Evolutionary conservation across 306 rosid species (phyloP).

Genomic region (Cucurbita ficifolia): DNA sequence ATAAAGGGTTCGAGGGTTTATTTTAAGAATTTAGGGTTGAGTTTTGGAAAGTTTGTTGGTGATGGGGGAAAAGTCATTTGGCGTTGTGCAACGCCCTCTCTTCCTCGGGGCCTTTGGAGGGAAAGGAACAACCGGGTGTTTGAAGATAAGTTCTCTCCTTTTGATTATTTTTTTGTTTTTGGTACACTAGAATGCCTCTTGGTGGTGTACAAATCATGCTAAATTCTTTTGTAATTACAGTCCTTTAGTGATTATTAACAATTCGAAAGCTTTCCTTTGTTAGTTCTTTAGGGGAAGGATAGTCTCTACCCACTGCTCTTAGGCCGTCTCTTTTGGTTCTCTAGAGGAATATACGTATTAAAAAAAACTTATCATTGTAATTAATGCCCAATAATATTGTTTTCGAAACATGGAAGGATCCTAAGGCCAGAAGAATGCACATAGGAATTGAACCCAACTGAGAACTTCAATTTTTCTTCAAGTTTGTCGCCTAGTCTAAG

Average conservation of each 20-base stretch:
- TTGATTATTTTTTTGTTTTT: no score
- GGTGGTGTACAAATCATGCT: background rate
- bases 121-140: background rate
- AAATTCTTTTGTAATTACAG: background rate
- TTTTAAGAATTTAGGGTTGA: background rate
- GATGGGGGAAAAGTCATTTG: background rate
- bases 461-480: background rate
- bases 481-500: background rate
- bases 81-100: background rate
- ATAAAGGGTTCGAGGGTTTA: background rate
- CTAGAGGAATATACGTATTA: no score
- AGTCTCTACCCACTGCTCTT: background rate
- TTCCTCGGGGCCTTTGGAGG: background rate
- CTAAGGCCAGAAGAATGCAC: background rate
- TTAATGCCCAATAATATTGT: background rate
- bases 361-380: background rate
- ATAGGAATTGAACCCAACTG: background rate
- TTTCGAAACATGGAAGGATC: background rate
- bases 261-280: background rate
- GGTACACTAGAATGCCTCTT: background rate
- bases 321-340: background rate
- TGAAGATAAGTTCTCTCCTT: no score
- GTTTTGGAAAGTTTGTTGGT: background rate
- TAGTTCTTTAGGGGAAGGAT: background rate
- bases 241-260: background rate